Conservation (phyloP, 2,329 filamentous ascomycete genomes). For the Aspergillus caelatus region DNA sequence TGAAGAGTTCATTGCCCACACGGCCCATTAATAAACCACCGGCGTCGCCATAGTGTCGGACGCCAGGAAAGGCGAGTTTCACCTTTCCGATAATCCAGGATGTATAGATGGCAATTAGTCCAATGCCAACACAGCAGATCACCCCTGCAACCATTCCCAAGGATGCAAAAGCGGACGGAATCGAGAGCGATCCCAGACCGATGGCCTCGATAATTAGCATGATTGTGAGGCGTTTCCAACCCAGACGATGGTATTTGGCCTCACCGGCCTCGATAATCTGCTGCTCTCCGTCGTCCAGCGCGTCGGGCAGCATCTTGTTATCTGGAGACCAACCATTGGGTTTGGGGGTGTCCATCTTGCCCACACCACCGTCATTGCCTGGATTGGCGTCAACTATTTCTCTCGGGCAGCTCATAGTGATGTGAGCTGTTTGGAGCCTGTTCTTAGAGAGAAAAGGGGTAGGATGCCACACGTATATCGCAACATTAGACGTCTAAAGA, state of each 20-base stretch:
- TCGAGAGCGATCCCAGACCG: slow-evolving; percentile 48
- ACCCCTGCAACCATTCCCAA: slow-evolving; percentile 49
- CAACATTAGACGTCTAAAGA: not conserved
- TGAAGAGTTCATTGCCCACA: slow-evolving; percentile 45
- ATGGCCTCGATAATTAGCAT: slow-evolving; percentile 54
- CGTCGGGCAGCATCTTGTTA: not conserved
- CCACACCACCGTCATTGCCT: not conserved
- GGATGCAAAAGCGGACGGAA: slow-evolving; percentile 47
- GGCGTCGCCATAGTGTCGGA: slow-evolving; percentile 48
- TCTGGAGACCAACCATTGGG: not conserved
- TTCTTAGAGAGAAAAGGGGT: not conserved
- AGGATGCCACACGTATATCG: not conserved
- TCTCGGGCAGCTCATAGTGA: not conserved
- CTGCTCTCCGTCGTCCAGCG: not conserved
- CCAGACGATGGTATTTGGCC: slow-evolving; percentile 30
- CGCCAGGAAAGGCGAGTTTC: slow-evolving; percentile 36
- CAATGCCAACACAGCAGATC: slow-evolving; percentile 43
- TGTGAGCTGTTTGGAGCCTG: not conserved
- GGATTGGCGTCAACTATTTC: not conserved
- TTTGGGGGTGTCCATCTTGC: not conserved
- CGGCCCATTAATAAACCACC: slow-evolving; percentile 45
- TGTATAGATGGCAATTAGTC: slow-evolving; percentile 43
- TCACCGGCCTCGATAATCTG: not conserved
- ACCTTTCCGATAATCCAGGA: slow-evolving; percentile 44
- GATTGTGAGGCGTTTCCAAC: slow-evolving; percentile 54